Conservation (phyloP, 352 stramenopile species). For the Phytopythium ostracodes region DNA sequence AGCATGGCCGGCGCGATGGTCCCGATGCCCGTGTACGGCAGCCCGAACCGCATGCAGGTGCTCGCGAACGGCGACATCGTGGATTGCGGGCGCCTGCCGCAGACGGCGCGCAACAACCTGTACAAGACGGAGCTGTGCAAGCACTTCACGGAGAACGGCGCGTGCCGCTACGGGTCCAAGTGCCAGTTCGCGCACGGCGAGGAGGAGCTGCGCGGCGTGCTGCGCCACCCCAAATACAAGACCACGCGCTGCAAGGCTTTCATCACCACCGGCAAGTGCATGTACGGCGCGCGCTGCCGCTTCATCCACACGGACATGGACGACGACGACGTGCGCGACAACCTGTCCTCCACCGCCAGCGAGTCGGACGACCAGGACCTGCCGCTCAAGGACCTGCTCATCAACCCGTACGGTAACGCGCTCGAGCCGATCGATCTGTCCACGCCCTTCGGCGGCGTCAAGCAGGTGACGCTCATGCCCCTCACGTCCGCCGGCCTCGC, state of each 20-base stretch:
- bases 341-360: conserved; percentile 53
- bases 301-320: conserved; percentile 72
- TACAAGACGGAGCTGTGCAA: conserved; percentile 93
- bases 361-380: conserved; percentile 64
- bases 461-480: conserved; percentile 54
- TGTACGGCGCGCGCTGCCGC: conserved; percentile 84
- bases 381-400: conserved; percentile 42
- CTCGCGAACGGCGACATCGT: conserved; percentile 85
- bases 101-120: conserved; percentile 80
- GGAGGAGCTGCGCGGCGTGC: conserved; percentile 78
- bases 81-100: conserved; percentile 70
- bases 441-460: conserved; percentile 56
- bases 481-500: conserved; percentile 22
- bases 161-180: conserved; percentile 84
- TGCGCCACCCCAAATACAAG: conserved; percentile 91
- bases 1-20: conserved; percentile 26
- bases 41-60: conserved; percentile 62
- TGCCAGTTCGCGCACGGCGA: conserved; percentile 89
- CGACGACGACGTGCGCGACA: conserved; percentile 38
- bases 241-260: conserved; percentile 89
- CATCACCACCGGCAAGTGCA: conserved; percentile 77
- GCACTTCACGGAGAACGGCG: conserved; percentile 84
- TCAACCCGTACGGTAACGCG: conserved; percentile 66
- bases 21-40: conserved; percentile 36
- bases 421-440: conserved; percentile 60